Percentiles rank a stretch among this genome's conserved stretches.
These are phyloP conservation scores for Torulaspora quercuum DNA, from an alignment of 805 yeast genomes.

Conservation along the genomic window DNA sequence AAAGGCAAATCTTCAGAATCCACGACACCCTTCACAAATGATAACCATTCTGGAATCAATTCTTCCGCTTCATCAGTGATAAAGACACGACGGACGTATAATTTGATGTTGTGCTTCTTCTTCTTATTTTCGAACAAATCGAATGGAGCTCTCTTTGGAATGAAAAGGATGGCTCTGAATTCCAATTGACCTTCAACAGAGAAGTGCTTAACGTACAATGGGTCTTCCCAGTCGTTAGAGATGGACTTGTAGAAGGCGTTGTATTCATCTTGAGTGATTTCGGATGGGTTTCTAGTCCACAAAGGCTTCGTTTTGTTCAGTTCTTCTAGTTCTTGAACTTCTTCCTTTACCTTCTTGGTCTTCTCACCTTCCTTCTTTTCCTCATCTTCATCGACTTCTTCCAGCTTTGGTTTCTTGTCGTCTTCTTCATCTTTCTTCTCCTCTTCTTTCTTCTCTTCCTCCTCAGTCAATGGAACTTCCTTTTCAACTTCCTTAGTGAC, in stretches of 20 bases:
- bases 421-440: conserved; percentile 47
- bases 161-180: conserved; percentile 94
- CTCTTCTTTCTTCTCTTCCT: conserved; percentile 33
- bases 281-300: conserved; percentile 99
- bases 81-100: conserved; percentile 98
- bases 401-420: conserved; percentile 69
- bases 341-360: conserved; percentile 87
- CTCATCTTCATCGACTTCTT: conserved; percentile 69
- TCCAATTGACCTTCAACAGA: conserved; percentile 99
- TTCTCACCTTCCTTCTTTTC: conserved; percentile 70
- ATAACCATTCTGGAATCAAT: conserved; percentile 97
- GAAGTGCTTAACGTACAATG: conserved; percentile 98
- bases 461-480: conserved; percentile 86
- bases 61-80: conserved; percentile 99
- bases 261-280: conserved; percentile 96
- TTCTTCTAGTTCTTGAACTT: conserved; percentile 94
- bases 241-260: conserved; percentile 99
- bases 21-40: conserved; percentile 97
- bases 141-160: conserved; percentile 99
- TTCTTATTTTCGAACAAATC: conserved; percentile 97
- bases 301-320: conserved; percentile 98
- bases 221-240: conserved; percentile 99
- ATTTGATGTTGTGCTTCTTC: conserved; percentile 98
- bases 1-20: conserved; percentile 99
- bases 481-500: conserved; percentile 99